A percentile compares a stretch with the other conserved stretches of the same genome.
These are phyloP conservation scores for Alternaria consortialis DNA, from an alignment of 2,329 filamentous ascomycete genomes.

Conservation along the genomic window DNA sequence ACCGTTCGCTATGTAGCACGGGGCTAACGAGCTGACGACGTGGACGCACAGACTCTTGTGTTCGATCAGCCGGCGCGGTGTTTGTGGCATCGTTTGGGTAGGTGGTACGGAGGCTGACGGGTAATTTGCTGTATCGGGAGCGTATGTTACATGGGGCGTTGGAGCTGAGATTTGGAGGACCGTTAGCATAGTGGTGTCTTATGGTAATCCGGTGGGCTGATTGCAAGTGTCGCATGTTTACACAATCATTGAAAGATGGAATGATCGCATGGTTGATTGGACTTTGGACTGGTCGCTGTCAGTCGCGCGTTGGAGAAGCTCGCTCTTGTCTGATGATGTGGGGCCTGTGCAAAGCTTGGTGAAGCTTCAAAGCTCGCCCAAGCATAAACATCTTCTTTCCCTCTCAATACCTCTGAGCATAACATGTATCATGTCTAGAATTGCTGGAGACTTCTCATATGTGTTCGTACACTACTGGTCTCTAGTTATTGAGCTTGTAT, in stretches of 20 bases:
- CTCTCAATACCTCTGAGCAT: neutral
- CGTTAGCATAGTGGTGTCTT: neutral
- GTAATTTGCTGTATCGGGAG: neutral
- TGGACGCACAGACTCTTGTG: neutral
- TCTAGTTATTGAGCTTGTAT: neutral
- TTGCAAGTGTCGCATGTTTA: neutral
- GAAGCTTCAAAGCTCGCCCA: neutral
- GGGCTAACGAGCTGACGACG: neutral
- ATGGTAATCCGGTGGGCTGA: neutral
- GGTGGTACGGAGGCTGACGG: neutral
- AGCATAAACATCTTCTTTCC: neutral
- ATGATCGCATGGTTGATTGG: neutral
- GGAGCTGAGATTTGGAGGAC: neutral
- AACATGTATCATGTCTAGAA: too few relatives aligned
- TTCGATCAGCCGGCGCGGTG: neutral
- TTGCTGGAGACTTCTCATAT: neutral
- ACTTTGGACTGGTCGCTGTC: neutral
- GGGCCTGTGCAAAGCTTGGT: neutral
- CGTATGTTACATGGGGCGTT: neutral
- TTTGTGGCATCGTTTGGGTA: neutral
- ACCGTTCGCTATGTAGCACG: neutral
- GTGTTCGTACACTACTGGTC: neutral
- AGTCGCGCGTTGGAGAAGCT: neutral
- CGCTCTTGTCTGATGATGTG: neutral
- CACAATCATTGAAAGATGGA: neutral